Percentiles rank a stretch among this genome's conserved stretches.
These are phyloP conservation scores for Plasmodium berghei DNA, from an alignment of 169 alveolate genomes.

Conservation along the genomic window DNA sequence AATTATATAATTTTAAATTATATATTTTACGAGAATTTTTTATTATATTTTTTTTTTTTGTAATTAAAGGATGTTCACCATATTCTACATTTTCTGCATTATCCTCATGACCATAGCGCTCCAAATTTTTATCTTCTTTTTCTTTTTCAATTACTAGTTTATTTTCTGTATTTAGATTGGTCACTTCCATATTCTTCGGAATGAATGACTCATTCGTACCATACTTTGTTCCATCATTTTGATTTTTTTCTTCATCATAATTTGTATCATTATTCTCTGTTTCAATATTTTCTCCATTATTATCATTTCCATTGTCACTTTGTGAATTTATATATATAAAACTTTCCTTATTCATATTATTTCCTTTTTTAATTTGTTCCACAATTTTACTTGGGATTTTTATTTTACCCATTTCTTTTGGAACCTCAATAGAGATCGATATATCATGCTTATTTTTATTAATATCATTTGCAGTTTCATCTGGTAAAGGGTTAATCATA, in stretches of 20 bases:
- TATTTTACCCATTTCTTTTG: background rate
- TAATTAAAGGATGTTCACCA: slow-evolving; percentile 23
- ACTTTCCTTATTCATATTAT: background rate
- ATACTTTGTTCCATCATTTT: background rate
- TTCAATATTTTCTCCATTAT: background rate
- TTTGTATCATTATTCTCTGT: background rate
- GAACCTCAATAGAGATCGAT: slow-evolving; percentile 30
- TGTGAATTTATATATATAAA: background rate
- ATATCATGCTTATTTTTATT: slow-evolving; percentile 1
- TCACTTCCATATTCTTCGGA: too few relatives aligned
- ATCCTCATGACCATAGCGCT: slow-evolving; percentile 1
- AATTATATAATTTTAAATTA: slow-evolving; percentile 52
- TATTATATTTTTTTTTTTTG: slow-evolving; percentile 39
- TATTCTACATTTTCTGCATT: slow-evolving; percentile 3
- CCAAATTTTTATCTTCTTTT: slow-evolving; percentile 58
- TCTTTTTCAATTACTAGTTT: slow-evolving; percentile 12
- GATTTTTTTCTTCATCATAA: slow-evolving; percentile 2
- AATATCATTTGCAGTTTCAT: background rate
- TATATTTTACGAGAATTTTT: slow-evolving; percentile 70
- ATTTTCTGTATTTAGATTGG: background rate
- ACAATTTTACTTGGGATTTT: slow-evolving; percentile 4
- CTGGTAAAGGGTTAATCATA: background rate
- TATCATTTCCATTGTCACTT: background rate
- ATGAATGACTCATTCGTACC: background rate
- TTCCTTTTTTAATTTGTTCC: background rate